Percentiles rank a stretch among this genome's conserved stretches.
phyloP scores from a whole-genome alignment of 2,329 filamentous ascomycete species.

The Chalaropsis ovoidea region DNA sequence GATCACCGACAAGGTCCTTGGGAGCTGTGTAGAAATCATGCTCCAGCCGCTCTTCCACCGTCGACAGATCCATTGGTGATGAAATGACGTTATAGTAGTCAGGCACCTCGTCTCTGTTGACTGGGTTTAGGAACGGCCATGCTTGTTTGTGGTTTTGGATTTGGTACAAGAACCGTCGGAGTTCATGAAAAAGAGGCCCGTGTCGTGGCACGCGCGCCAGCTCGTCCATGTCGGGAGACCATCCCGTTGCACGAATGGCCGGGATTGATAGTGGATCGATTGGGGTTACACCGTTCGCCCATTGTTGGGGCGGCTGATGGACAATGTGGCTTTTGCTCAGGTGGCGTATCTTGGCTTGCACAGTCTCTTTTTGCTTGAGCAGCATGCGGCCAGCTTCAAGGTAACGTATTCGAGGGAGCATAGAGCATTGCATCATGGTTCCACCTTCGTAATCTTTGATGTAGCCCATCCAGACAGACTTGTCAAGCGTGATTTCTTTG shows the following conservation, averaged over 20 bases:
- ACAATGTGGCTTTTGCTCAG: constrained; percentile 82
- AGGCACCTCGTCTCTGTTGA: constrained; percentile 91
- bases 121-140: constrained; percentile 90
- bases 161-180: constrained; percentile 85
- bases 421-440: constrained; percentile 98
- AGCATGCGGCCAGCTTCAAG: constrained; percentile 89
- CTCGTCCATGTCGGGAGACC: constrained; percentile 97
- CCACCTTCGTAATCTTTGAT: constrained; percentile 99
- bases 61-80: constrained; percentile 90
- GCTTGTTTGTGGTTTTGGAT: constrained; percentile 87
- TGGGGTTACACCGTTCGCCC: constrained; percentile 61
- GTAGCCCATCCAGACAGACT: constrained; percentile 94
- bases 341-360: constrained; percentile 87
- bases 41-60: constrained; percentile 93
- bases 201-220: constrained; percentile 88
- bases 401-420: constrained; percentile 91
- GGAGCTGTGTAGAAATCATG: constrained; percentile 84
- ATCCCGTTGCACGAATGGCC: constrained; percentile 83
- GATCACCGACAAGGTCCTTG: constrained; percentile 85
- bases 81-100: constrained; percentile 99
- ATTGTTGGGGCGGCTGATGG: constrained; percentile 74
- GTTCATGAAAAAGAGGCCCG: constrained; percentile 89
- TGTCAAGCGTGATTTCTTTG: constrained; percentile 90
- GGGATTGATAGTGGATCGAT: constrained; percentile 82
- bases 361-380: constrained; percentile 90